These are phyloP conservation scores for Xanthoceras sorbifolium DNA, from an alignment of 345 rosid species.

Conservation along the genomic window DNA sequence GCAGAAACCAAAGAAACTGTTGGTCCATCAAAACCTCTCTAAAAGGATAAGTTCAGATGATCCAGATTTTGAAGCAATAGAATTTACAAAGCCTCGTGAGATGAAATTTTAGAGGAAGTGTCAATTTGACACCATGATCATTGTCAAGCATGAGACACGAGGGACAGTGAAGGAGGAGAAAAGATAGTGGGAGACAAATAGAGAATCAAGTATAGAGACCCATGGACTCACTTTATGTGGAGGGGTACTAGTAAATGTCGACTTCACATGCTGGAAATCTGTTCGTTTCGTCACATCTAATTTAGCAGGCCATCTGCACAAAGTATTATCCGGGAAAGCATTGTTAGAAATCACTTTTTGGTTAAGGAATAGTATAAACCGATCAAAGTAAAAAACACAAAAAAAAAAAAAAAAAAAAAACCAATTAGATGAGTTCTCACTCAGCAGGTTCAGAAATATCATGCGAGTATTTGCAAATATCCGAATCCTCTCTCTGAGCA, in stretches of 20 bases:
- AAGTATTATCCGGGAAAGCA: constrained; percentile 25
- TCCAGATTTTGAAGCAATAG: not conserved
- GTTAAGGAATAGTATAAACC: constrained; percentile 21
- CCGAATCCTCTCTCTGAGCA: constrained; percentile 72
- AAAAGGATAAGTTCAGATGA: not conserved
- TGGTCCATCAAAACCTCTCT: not conserved
- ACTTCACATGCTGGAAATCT: constrained; percentile 76
- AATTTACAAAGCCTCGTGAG: not conserved
- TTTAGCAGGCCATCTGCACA: constrained; percentile 90
- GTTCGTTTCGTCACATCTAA: constrained; percentile 94
- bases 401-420: constrained; percentile 12
- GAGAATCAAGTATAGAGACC: not conserved
- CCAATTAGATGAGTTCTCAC: constrained; percentile 46
- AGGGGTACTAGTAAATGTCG: constrained; percentile 71
- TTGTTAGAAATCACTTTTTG: constrained; percentile 1
- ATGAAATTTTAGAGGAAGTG: not conserved
- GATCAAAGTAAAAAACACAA: too few relatives aligned
- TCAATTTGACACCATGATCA: not conserved
- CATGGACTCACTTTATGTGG: constrained; percentile 70
- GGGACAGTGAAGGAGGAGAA: not conserved
- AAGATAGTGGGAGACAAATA: not conserved
- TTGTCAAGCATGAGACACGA: not conserved
- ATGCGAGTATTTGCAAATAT: constrained; percentile 72
- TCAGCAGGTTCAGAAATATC: constrained; percentile 79
- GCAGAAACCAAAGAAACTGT: not conserved